Evolutionary conservation across 1,284 basidiomycete species (phyloP), one percentile per base, ranked within the genome.

Genomic region (Marasmius tenuissimus): DNA sequence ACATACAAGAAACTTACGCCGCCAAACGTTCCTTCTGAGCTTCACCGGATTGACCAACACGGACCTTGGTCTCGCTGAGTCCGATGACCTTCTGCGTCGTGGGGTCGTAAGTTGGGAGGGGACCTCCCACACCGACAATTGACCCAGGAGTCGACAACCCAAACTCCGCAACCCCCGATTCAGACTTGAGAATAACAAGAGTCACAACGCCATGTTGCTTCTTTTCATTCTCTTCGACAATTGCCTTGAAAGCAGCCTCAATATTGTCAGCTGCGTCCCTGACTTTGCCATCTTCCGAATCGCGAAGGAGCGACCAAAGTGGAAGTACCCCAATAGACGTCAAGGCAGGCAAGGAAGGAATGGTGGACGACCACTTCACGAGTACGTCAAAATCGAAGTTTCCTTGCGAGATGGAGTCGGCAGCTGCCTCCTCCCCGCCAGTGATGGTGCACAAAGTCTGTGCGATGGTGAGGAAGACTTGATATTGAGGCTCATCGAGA

Each of bases 31-130:
- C 39, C 18, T 40, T 45, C 35, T 18, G 8, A 18, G 8, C 10
- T n/a, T 34, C 9, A 14, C 54, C 54, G 18, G 54, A 8, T 4
- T 57, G 6, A 18, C 54, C 54, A 18, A 57, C 40, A 18, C 54
- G 54, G 10, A 57, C 54, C 40, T 40, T 57, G 34, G 54, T 57
- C 40, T 57, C 54, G 37, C 54, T 57, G 4, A 57, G 27, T 9
- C 54, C 54, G n/a, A 57, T 57, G 27, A 57, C 27, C 18, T 45
- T 39, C 37, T 57, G 54, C 33, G 54, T 57, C n/a, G 54, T 33
- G 38, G 54, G 54, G 18, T 57, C 37, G 14, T 39, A 57, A 38
- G 9, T 20, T 16, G 54, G 54, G 9, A 57, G n/a, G 40, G 54
- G 54, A 40, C 54, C 54, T 18, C 54, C 54, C 12, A 57, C 54